These are phyloP conservation scores for Dryadomyces quercus-mongolicae DNA, from an alignment of 2,329 filamentous ascomycete species.

Conservation along the genomic window DNA sequence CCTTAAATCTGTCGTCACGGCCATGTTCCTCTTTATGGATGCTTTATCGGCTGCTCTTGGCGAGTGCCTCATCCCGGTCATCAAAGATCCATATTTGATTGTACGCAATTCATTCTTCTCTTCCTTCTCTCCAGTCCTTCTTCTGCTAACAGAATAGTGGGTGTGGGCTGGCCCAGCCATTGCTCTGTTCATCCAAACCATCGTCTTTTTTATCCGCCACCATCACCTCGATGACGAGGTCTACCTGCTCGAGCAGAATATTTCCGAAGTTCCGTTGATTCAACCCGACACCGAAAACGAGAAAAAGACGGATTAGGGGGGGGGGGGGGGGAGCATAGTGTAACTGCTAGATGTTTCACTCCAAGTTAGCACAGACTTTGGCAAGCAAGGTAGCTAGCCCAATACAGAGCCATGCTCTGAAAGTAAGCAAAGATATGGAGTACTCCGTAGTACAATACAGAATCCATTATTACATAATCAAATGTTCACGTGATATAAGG, in stretches of 20 bases:
- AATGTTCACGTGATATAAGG: no score
- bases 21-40: constrained; percentile 44
- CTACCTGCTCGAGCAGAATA: constrained; percentile 23
- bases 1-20: constrained; percentile 49
- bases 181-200: constrained; percentile 31
- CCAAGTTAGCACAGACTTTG: no score
- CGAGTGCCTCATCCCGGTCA: constrained; percentile 28
- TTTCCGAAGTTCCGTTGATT: neutral
- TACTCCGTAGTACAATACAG: no score
- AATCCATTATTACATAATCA: no score
- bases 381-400: no score
- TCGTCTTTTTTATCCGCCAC: constrained; percentile 35
- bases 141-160: constrained; percentile 13
- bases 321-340: no score
- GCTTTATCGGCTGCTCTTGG: constrained; percentile 41
- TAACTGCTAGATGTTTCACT: no score
- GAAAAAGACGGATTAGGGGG: no score
- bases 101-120: constrained; percentile 6
- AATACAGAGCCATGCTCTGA: no score
- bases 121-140: neutral
- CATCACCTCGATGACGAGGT: constrained; percentile 32
- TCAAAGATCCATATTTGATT: constrained; percentile 29
- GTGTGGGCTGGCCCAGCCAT: constrained; percentile 35
- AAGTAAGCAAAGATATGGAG: no score
- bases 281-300: neutral